A percentile compares a stretch with the other conserved stretches of the same genome.
Conservation (phyloP, 805 yeast species). For the Starmerella vaccinii region DNA sequence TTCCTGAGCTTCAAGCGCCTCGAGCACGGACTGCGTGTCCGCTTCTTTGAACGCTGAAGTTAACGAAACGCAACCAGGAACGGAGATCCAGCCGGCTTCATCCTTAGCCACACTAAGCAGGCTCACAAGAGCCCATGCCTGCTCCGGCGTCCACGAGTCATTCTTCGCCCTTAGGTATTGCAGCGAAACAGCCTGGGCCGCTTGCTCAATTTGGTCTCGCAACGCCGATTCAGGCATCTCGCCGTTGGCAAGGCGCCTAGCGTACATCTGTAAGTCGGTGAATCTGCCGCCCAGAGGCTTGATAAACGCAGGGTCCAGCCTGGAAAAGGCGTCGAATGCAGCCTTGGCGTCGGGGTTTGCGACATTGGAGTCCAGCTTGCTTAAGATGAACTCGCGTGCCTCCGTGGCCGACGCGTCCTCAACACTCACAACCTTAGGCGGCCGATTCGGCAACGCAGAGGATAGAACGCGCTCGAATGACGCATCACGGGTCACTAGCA, state of each 20-base stretch:
- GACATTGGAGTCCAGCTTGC: slow-evolving; percentile 19
- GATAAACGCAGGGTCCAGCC: slow-evolving; percentile 32
- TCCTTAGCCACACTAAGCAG: slow-evolving; percentile 36
- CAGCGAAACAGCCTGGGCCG: slow-evolving; percentile 80
- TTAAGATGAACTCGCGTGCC: slow-evolving; percentile 58
- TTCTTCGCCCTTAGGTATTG: slow-evolving; percentile 43
- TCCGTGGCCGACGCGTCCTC: slow-evolving; percentile 71
- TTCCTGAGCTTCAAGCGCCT: slow-evolving; percentile 70
- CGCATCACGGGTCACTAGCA: slow-evolving; percentile 71
- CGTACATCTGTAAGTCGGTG: slow-evolving; percentile 84
- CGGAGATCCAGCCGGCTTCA: slow-evolving; percentile 17
- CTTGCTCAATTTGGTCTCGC: slow-evolving; percentile 67
- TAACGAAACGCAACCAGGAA: slow-evolving; percentile 23
- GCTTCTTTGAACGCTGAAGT: slow-evolving; percentile 35
- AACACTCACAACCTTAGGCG: slow-evolving; percentile 61
- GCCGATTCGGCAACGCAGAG: slow-evolving; percentile 73
- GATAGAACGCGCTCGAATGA: slow-evolving; percentile 60
- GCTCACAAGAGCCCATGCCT: slow-evolving; percentile 78
- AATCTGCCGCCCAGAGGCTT: slow-evolving; percentile 88
- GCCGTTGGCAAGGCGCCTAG: slow-evolving; percentile 78
- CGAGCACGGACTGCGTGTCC: slow-evolving; percentile 37
- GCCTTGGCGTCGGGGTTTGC: slow-evolving; percentile 2
- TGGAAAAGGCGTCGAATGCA: slow-evolving; percentile 12
- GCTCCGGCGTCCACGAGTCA: slow-evolving; percentile 56
- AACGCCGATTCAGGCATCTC: slow-evolving; percentile 71